Conservation (phyloP, 2,329 filamentous ascomycete species). For the Tolypocladium inflatum region DNA sequence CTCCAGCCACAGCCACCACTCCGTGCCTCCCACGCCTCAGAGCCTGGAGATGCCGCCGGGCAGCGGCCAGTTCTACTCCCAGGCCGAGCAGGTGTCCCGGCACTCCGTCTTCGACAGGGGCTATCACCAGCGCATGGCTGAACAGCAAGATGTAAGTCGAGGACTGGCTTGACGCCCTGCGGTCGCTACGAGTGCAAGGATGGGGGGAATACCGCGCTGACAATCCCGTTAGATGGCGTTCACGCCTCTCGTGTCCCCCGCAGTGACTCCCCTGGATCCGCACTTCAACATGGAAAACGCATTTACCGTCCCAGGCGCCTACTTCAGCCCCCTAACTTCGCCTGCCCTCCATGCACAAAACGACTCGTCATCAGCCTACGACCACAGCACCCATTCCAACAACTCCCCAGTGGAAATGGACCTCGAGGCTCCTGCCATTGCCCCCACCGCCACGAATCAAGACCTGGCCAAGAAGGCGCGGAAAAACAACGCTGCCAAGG, state of each 20-base stretch:
- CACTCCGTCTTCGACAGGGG: slow-evolving; percentile 53
- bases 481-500: slow-evolving; percentile 42
- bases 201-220: background rate
- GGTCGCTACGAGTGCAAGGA: background rate
- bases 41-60: slow-evolving; percentile 66
- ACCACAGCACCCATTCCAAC: slow-evolving; percentile 33
- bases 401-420: slow-evolving; percentile 52
- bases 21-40: slow-evolving; percentile 71
- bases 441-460: slow-evolving; percentile 30
- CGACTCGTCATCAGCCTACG: slow-evolving; percentile 35
- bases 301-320: slow-evolving; percentile 58
- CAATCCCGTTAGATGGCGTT: slow-evolving; percentile 53
- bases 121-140: slow-evolving; percentile 57
- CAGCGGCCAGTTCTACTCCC: slow-evolving; percentile 47
- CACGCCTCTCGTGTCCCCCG: slow-evolving; percentile 75
- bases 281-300: slow-evolving; percentile 52
- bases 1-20: slow-evolving; percentile 39
- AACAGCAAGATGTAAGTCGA: slow-evolving; percentile 54
- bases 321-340: slow-evolving; percentile 77
- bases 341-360: slow-evolving; percentile 68
- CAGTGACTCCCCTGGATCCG: slow-evolving; percentile 68
- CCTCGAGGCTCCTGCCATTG: slow-evolving; percentile 30
- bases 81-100: slow-evolving; percentile 41
- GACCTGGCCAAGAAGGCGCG: slow-evolving; percentile 43
- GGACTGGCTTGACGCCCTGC: background rate